phyloP scores from a whole-genome alignment of 495 filamentous ascomycete species.

The Friedmanniomyces simplex region DNA sequence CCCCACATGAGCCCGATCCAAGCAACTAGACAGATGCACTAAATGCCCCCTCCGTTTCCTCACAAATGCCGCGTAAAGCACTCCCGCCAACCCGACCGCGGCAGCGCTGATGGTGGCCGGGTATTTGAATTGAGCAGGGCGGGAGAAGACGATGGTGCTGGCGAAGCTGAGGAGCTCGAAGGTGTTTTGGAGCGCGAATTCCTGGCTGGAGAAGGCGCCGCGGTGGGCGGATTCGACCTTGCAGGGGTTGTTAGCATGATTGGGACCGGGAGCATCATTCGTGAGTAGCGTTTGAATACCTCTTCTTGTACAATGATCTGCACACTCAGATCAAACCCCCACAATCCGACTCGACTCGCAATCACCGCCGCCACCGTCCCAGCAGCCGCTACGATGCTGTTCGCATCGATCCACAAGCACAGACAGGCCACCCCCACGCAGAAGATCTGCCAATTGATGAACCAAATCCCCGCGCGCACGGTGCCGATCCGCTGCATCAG shows the following conservation, averaged over 20 bases:
- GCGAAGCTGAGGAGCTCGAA: constrained; percentile 56
- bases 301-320: constrained; percentile 57
- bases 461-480: constrained; percentile 53
- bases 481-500: constrained; percentile 47
- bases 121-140: constrained; percentile 49
- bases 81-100: constrained; percentile 40
- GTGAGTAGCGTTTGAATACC: neutral
- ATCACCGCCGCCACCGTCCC: constrained; percentile 43
- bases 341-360: constrained; percentile 53
- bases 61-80: constrained; percentile 47
- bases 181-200: constrained; percentile 51
- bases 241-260: neutral
- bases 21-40: constrained; percentile 33
- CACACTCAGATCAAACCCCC: constrained; percentile 57
- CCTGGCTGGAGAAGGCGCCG: constrained; percentile 51
- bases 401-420: constrained; percentile 32
- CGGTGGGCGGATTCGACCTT: constrained; percentile 37
- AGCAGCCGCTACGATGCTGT: constrained; percentile 28
- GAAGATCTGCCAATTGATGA: constrained; percentile 49
- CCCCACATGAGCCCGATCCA: too few relatives aligned
- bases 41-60: constrained; percentile 51
- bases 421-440: constrained; percentile 36
- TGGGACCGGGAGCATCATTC: neutral
- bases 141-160: constrained; percentile 48
- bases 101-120: constrained; percentile 47